These are phyloP conservation scores for Capsicum chinense DNA, from an alignment of 257 asterid genomes.

Conservation along the genomic window DNA sequence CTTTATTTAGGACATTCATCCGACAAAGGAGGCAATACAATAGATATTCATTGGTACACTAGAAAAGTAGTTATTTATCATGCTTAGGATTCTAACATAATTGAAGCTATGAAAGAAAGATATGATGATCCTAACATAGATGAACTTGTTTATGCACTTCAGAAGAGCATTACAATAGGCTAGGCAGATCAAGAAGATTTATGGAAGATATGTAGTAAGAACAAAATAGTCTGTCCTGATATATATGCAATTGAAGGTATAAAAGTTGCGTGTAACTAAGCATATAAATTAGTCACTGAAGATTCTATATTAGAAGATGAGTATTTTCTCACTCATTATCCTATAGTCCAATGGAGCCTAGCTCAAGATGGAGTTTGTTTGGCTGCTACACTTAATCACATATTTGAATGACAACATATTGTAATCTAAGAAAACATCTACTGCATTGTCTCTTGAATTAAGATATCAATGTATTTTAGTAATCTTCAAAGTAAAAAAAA, in stretches of 20 bases:
- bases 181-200: slow-evolving; percentile 73
- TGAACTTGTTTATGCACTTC: slow-evolving; percentile 54
- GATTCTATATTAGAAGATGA: slow-evolving; percentile 71
- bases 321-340: slow-evolving; percentile 64
- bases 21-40: slow-evolving; percentile 64
- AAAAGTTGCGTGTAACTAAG: slow-evolving; percentile 85
- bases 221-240: slow-evolving; percentile 65
- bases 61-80: slow-evolving; percentile 76
- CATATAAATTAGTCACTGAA: slow-evolving; percentile 71
- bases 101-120: slow-evolving; percentile 65
- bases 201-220: slow-evolving; percentile 69
- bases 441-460: background rate
- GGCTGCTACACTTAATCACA: slow-evolving; percentile 83
- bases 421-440: background rate
- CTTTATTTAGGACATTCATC: slow-evolving; percentile 83
- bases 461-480: background rate
- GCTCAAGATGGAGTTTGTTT: slow-evolving; percentile 92
- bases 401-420: slow-evolving; percentile 53
- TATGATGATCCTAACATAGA: slow-evolving; percentile 53
- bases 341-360: slow-evolving; percentile 64
- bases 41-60: slow-evolving; percentile 79
- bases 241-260: slow-evolving; percentile 79
- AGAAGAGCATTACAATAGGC: slow-evolving; percentile 68
- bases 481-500: background rate
- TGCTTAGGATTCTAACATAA: slow-evolving; percentile 84